Evolutionary conservation across 2,329 filamentous ascomycete genomes (phyloP).

Genomic region (Ophiostoma himal-ulmi): DNA sequence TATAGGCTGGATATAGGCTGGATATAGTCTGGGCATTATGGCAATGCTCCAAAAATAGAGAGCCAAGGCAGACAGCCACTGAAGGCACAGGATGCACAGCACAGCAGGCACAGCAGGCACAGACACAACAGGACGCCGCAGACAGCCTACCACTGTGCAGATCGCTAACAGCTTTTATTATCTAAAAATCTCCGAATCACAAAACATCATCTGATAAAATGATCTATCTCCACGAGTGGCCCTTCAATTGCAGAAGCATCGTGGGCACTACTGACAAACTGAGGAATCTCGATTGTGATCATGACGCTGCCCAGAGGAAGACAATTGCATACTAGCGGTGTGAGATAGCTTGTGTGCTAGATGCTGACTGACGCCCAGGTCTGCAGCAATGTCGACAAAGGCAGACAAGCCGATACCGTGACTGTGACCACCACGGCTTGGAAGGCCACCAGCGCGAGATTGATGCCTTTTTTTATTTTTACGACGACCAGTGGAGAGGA

Average conservation of each 20-base stretch:
- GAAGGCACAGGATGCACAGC: too few species aligned
- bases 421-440: background rate
- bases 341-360: background rate
- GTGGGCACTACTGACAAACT: background rate
- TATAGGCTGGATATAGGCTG: background rate
- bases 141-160: background rate
- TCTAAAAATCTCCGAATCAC: background rate
- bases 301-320: background rate
- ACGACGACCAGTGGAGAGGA: background rate
- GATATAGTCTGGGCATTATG: background rate
- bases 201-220: background rate
- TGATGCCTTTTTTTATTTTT: background rate
- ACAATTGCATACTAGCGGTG: background rate
- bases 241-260: background rate
- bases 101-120: too few species aligned
- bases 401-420: conserved; percentile 4
- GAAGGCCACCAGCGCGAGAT: background rate
- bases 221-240: background rate
- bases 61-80: background rate
- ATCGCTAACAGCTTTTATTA: background rate
- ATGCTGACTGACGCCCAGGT: background rate
- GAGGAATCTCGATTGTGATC: background rate
- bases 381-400: background rate
- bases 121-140: background rate
- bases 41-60: conserved; percentile 9